Evolutionary conservation across 352 stramenopile species (phyloP).

Genomic region (Phytophthora uliginosa): DNA sequence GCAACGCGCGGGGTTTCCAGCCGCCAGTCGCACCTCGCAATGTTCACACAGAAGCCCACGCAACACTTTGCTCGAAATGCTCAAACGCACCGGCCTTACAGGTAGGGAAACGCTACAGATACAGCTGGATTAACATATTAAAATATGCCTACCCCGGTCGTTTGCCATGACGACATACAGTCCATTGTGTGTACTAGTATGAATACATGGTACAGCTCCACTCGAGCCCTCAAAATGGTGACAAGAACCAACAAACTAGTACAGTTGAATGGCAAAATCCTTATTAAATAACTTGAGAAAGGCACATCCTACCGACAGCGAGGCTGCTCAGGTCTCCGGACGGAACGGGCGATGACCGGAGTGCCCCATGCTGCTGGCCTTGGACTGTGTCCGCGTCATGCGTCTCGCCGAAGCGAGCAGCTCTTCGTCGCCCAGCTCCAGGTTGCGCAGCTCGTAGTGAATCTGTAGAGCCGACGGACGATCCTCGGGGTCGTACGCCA

Average conservation of each 20-base stretch:
- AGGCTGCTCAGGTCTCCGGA: slow-evolving; percentile 7
- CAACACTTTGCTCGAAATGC: not conserved
- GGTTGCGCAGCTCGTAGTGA: slow-evolving; percentile 71
- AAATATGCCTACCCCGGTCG: not conserved
- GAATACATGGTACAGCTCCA: not conserved
- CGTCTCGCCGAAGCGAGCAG: slow-evolving; percentile 32
- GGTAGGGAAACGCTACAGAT: not conserved
- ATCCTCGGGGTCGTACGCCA: slow-evolving; percentile 59
- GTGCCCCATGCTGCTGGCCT: slow-evolving; percentile 21
- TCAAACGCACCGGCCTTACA: not conserved
- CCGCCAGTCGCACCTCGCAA: slow-evolving; percentile 6
- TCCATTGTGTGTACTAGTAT: not conserved
- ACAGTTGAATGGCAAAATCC: not conserved
- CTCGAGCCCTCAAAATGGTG: not conserved
- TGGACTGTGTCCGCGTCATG: slow-evolving; percentile 35
- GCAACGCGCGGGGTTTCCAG: slow-evolving; percentile 33
- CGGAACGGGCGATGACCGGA: slow-evolving; percentile 25
- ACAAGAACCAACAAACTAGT: not conserved
- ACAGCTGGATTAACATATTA: not conserved
- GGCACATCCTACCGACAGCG: no score
- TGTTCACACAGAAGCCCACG: not conserved
- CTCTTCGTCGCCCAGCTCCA: slow-evolving; percentile 39
- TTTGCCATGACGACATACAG: not conserved
- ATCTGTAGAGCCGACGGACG: slow-evolving; percentile 74
- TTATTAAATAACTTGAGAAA: slow-evolving; percentile 50